A percentile compares a stretch with the other conserved stretches of the same genome.
Conservation (phyloP, 352 stramenopile genomes). For the Globisporangium acanthophoron region DNA sequence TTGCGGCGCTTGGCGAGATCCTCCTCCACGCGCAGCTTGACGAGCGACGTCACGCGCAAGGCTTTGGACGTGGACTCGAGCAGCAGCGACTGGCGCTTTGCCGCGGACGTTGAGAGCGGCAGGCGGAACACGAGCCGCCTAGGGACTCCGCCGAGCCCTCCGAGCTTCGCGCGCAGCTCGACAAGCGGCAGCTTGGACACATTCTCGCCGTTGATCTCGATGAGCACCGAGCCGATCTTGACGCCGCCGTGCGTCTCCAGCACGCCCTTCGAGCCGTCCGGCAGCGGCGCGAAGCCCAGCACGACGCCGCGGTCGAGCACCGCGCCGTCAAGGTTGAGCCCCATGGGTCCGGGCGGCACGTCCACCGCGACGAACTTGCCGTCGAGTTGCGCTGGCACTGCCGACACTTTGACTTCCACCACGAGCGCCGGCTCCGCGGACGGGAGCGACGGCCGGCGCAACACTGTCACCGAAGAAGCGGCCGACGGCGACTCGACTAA, state of each 20-base stretch:
- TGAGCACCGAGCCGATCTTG: constrained; percentile 40
- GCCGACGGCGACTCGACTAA: neutral
- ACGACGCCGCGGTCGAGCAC: constrained; percentile 47
- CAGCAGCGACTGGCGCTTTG: constrained; percentile 1
- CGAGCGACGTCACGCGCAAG: neutral
- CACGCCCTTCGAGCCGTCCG: constrained; percentile 42
- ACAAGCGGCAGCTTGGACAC: constrained; percentile 35
- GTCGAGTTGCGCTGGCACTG: neutral
- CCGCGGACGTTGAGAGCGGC: constrained; percentile 13
- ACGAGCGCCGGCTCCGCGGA: constrained; percentile 10
- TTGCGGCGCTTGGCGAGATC: constrained; percentile 56
- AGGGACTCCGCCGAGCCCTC: constrained; percentile 26
- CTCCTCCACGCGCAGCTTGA: constrained; percentile 15
- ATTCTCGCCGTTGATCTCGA: constrained; percentile 66
- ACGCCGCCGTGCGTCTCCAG: constrained; percentile 57
- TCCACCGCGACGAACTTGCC: constrained; percentile 23
- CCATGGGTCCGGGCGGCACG: constrained; percentile 54
- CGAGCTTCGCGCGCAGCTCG: constrained; percentile 34
- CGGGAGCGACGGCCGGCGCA: constrained; percentile 8
- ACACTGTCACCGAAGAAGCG: neutral
- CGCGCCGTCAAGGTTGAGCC: constrained; percentile 57
- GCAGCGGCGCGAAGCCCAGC: constrained; percentile 51
- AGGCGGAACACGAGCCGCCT: constrained; percentile 50
- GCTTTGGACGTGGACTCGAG: neutral
- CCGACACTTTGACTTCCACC: constrained; percentile 7